Evolutionary conservation across 371 early-diverging fungal genomes (phyloP), one percentile per base, ranked within the genome.

Genomic region (Blakeslea trispora): DNA sequence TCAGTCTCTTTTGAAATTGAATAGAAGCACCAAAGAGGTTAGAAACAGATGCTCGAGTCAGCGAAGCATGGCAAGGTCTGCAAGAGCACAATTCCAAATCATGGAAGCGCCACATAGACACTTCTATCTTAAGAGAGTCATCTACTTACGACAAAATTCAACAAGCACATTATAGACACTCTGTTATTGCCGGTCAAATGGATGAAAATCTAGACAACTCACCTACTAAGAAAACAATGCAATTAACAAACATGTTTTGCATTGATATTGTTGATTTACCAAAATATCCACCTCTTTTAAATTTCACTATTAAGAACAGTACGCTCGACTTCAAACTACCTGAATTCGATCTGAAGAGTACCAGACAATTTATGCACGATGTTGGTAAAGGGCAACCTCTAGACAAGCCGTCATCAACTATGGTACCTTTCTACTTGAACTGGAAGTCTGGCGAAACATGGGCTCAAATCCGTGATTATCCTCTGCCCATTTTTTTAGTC

Each of bases 391-490:
- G 74, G 0, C 79, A 86, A 3, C 86, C 88, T 0, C 51, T 72
- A 0, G 71, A 81, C 43, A 66, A 75, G 0, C 55, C 72, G 1
- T 84, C 86, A 43, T 79, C 81, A 23, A 83, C 85, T 9, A 55
- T 87, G 31, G 69, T 84, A 19, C 82, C 88, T 0, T 73, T 82
- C 19, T 67, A 83, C 57, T 42, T 90, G 15, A 48, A 59, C 7
- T 61, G 81, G 55, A 57, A 56, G 4, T 57, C 83, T 0, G 75
- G 72, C 1, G 74, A 77, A 32, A 67, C 80, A 5, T 57, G 64
- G 55, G 61, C 79, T 0, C 81, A 79, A 40, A 59, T 90, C 14
- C 73, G 88, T 17, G 88, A 90, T 57, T 86, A 82, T 59, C 79
- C 81, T 0, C 17, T 75, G 3, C 85, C 88, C 0, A 55, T 86